Conservation (phyloP, 805 yeast species). For the Schizosaccharomyces cryophilus region DNA sequence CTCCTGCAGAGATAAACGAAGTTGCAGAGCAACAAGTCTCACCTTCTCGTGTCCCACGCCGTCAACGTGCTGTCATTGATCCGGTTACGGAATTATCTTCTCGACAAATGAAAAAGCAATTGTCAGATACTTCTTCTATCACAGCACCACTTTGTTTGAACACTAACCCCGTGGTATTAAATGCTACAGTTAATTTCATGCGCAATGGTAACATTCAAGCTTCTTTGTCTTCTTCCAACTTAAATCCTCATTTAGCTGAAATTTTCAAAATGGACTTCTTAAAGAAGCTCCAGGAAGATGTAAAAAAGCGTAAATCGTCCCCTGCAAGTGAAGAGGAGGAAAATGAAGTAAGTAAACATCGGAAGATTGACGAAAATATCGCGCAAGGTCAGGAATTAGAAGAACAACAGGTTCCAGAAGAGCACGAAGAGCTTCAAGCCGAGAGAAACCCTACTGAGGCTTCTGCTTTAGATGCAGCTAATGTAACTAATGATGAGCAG, state of each 20-base stretch:
- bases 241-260: not conserved
- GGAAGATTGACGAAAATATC: too few relatives aligned
- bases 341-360: too few relatives aligned
- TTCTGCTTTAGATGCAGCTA: too few relatives aligned
- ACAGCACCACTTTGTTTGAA: not conserved
- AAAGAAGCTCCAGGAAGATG: not conserved
- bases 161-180: not conserved
- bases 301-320: not conserved
- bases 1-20: not conserved
- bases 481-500: too few relatives aligned
- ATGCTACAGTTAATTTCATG: not conserved
- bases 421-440: too few relatives aligned
- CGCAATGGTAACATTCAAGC: not conserved
- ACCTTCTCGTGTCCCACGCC: not conserved
- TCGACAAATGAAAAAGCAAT: conserved; percentile 1
- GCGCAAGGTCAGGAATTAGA: too few relatives aligned
- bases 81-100: not conserved
- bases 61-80: not conserved
- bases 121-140: not conserved
- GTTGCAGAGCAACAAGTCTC: not conserved
- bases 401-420: too few relatives aligned
- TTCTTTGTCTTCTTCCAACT: not conserved
- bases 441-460: too few relatives aligned
- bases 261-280: not conserved
- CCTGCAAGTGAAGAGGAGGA: not conserved